Conservation (phyloP, 2,329 filamentous ascomycete species). For the Pezicula carpinea region DNA sequence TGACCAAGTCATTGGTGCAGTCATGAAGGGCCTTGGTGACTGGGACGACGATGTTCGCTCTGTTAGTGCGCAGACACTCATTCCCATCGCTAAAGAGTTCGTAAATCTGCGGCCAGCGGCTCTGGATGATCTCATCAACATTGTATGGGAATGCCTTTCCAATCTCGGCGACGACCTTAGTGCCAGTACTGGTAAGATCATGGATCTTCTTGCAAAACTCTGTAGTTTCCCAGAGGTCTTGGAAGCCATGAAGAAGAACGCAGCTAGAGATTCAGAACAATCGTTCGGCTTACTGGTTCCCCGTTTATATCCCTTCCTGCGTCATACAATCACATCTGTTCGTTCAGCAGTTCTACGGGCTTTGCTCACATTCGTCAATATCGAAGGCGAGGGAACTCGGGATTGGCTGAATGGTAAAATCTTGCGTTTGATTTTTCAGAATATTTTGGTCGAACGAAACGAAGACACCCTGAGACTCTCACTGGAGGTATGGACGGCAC, state of each 20-base stretch:
- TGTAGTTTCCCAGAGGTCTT: slow-evolving; percentile 92
- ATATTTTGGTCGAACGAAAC: slow-evolving; percentile 89
- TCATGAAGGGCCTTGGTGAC: slow-evolving; percentile 92
- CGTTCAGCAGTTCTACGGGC: slow-evolving; percentile 90
- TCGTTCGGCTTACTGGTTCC: slow-evolving; percentile 92
- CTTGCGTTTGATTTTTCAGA: slow-evolving; percentile 87
- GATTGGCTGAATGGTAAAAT: slow-evolving; percentile 92
- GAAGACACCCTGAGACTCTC: slow-evolving; percentile 77
- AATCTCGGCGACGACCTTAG: slow-evolving; percentile 96
- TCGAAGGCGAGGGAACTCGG: slow-evolving; percentile 73
- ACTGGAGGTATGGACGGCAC: slow-evolving; percentile 78
- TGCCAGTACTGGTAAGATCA: slow-evolving; percentile 95
- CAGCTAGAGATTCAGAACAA: slow-evolving; percentile 74
- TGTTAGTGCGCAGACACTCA: slow-evolving; percentile 93
- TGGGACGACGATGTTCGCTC: slow-evolving; percentile 93
- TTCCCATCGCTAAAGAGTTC: slow-evolving; percentile 93
- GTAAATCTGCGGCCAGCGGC: slow-evolving; percentile 76
- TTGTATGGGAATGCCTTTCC: slow-evolving; percentile 96
- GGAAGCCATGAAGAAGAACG: slow-evolving; percentile 88
- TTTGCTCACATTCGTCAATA: slow-evolving; percentile 84
- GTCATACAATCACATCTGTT: slow-evolving; percentile 95
- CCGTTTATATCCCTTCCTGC: slow-evolving; percentile 88
- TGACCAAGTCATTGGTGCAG: slow-evolving; percentile 85
- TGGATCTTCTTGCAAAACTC: slow-evolving; percentile 94
- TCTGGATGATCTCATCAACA: slow-evolving; percentile 78